These are phyloP conservation scores for Lichtheimia hyalospora DNA, from an alignment of 371 early-diverging fungal genomes.

Conservation along the genomic window DNA sequence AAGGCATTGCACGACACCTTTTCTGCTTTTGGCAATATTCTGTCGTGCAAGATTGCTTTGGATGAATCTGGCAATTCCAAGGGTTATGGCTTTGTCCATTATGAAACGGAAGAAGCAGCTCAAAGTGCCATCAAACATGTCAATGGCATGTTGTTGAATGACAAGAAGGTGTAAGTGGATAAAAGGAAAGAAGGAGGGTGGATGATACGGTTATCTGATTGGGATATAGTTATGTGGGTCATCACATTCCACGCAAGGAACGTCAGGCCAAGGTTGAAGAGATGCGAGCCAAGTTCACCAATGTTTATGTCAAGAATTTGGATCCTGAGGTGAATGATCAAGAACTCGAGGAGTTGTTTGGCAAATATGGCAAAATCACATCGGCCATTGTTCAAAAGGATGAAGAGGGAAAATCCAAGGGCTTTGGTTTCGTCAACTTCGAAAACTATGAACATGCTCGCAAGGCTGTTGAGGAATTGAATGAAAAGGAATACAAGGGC, in stretches of 20 bases:
- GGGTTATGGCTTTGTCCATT: constrained; percentile 97
- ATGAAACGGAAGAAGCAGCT: constrained; percentile 85
- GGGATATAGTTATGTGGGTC: constrained; percentile 65
- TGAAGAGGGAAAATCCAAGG: constrained; percentile 72
- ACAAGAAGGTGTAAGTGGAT: constrained; percentile 71
- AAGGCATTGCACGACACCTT: constrained; percentile 96
- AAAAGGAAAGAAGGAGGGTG: neutral
- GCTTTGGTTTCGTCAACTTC: constrained; percentile 93
- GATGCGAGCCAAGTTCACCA: constrained; percentile 78
- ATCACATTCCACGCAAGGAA: constrained; percentile 82
- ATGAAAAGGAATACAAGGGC: constrained; percentile 77
- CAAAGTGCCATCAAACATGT: constrained; percentile 86
- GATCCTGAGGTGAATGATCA: constrained; percentile 71
- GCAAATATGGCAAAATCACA: constrained; percentile 72
- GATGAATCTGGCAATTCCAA: constrained; percentile 73
- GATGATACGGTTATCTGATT: neutral
- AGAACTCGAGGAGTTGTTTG: constrained; percentile 72
- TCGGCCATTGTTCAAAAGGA: constrained; percentile 66
- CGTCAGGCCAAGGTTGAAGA: constrained; percentile 81
- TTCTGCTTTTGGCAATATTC: constrained; percentile 89
- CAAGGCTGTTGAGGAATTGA: constrained; percentile 83
- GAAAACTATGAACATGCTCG: constrained; percentile 78
- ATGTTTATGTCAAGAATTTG: constrained; percentile 94
- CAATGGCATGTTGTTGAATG: constrained; percentile 94
- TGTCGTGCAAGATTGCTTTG: constrained; percentile 91